A percentile compares a stretch with the other conserved stretches of the same genome.
Evolutionary conservation across 805 yeast species (phyloP).

Genomic region (Clavispora fructus): DNA sequence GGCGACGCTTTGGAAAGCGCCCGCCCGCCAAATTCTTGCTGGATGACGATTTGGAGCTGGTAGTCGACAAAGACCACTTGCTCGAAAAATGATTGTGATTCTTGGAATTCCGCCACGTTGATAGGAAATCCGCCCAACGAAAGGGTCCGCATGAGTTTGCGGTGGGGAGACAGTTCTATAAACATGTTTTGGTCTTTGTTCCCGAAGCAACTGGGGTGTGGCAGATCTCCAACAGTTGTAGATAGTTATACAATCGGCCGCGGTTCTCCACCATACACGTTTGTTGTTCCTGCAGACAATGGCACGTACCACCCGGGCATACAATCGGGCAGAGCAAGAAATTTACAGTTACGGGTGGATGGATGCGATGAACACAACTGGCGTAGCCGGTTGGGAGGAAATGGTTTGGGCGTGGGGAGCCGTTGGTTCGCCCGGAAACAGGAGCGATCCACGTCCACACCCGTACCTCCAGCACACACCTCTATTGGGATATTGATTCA

Average conservation of each 20-base stretch:
- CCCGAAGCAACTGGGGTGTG: background rate
- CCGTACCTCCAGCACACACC: too few species aligned
- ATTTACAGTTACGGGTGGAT: too few species aligned
- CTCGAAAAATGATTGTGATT: constrained; percentile 28
- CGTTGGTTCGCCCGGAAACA: too few species aligned
- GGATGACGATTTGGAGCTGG: constrained; percentile 29
- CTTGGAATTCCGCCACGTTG: constrained; percentile 28
- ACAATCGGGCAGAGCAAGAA: too few species aligned
- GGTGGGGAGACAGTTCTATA: constrained; percentile 23
- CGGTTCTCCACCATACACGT: background rate
- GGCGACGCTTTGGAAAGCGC: constrained; percentile 12
- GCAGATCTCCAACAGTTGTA: background rate
- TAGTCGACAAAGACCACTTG: constrained; percentile 34
- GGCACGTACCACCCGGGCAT: too few species aligned
- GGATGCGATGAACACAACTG: too few species aligned
- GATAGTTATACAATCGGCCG: background rate
- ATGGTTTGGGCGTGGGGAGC: too few species aligned
- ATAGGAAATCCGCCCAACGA: constrained; percentile 35
- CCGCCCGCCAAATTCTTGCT: constrained; percentile 24
- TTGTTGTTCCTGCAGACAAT: too few species aligned
- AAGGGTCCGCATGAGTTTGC: constrained; percentile 21
- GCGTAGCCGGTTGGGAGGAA: too few species aligned
- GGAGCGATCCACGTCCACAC: too few species aligned
- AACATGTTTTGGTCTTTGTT: constrained; percentile 12
- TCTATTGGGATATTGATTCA: too few species aligned